These are phyloP conservation scores for Tuber aestivum DNA, from an alignment of 495 filamentous ascomycete species.

Conservation along the genomic window DNA sequence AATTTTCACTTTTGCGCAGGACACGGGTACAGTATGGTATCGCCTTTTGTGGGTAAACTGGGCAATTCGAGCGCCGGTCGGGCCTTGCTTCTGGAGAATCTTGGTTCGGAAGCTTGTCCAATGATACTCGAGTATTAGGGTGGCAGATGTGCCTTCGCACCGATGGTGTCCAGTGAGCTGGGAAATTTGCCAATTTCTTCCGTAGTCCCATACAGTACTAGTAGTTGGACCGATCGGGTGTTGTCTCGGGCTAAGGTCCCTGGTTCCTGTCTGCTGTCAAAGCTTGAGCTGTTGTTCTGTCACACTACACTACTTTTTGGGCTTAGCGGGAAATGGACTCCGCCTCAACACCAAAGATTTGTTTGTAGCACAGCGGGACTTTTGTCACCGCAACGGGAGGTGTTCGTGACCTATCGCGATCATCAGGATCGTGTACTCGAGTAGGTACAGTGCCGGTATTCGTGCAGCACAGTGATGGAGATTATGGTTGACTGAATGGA, in stretches of 20 bases:
- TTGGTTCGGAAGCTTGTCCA: neutral
- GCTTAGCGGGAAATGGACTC: neutral
- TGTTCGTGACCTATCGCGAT: neutral
- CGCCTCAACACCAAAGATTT: neutral
- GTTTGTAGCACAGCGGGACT: neutral
- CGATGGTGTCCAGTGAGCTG: too few relatives aligned
- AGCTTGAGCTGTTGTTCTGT: neutral
- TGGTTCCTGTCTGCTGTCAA: too few relatives aligned
- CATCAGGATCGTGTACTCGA: too few relatives aligned
- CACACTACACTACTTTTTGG: neutral
- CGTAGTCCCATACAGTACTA: too few relatives aligned
- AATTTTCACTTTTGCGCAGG: too few relatives aligned
- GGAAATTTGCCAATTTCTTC: neutral
- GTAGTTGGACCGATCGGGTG: neutral
- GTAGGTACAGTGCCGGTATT: too few relatives aligned
- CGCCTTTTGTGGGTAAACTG: too few relatives aligned
- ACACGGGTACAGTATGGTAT: too few relatives aligned
- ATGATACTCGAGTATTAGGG: too few relatives aligned
- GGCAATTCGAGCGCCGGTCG: neutral
- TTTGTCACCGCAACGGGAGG: too few relatives aligned
- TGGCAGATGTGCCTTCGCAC: neutral
- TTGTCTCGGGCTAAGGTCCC: neutral
- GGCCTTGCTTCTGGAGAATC: neutral
- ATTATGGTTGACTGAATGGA: too few relatives aligned
- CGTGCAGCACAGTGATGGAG: too few relatives aligned